Base-by-base conservation (phyloP, 768 basidiomycete genomes). In the Fomitopsis serialis region DNA sequence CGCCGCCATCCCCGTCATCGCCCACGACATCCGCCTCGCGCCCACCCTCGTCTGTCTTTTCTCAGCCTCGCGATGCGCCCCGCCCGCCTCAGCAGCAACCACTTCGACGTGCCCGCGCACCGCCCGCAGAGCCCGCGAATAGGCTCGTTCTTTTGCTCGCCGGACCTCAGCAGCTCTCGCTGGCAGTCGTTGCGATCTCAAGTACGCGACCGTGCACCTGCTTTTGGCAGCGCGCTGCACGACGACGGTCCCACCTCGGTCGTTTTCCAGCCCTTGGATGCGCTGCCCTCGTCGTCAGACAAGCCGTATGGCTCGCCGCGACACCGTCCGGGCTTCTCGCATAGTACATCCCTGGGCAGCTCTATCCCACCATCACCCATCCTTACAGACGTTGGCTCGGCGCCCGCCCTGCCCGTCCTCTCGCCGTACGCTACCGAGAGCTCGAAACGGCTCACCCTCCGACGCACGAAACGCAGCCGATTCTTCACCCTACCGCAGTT, bases 331-430 rank as follows among this genome's bases (percentile, higher is more conserved):
- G 58, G 40, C 4, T 61, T 59, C 35, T 27, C 54, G 19, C 44
- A 54, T 10, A 45, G 42, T 24, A 54, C 56, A 2, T 49, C 47
- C 1, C 42, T 55, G 22, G 35, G 23, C n/a, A 25, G 42, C 22
- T 22, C 53, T 23, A 25, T 54, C 1, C 12, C 47, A 1, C 48
- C 42, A 1, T 59, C 58, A 2, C 58, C 58, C 19, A 25, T 51
- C 11, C 17, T 50, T 2, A 54, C 49, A 1, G 57, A 58, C 15
- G 34, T 25, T 10, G 58, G 55, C 5, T 40, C 57, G 17, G 36
- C 61, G 13, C 61, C 61, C 0, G 55, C 58, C 2, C 43, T 61
- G 7, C 61, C 61, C 8, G 45, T 59, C 12, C 52, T 59, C 21
- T 54, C 61, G 7, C 58, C 61, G 6, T 40, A 58, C 12, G 61